phyloP scores from a whole-genome alignment of 1,284 basidiomycete species.

The Gastroboletus turbinatus region DNA sequence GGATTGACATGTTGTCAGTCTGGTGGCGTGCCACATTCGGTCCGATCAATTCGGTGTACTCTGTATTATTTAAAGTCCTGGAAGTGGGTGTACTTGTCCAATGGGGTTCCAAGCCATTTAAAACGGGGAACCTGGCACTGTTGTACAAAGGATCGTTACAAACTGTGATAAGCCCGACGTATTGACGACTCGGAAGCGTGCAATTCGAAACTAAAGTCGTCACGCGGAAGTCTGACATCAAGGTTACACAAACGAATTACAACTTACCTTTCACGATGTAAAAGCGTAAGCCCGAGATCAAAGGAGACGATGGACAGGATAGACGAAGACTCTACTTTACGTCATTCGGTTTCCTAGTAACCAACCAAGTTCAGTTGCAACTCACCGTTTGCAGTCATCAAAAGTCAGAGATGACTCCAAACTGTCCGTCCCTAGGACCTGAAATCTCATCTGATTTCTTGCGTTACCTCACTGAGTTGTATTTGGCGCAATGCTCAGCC shows the following conservation, averaged over 20 bases:
- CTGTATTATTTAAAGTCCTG: too few species aligned
- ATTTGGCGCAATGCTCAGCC: background rate
- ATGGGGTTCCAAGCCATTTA: background rate
- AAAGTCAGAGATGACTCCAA: background rate
- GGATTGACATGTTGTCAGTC: background rate
- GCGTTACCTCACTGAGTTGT: too few species aligned
- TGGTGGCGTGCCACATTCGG: background rate
- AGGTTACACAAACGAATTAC: background rate
- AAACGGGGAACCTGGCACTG: background rate
- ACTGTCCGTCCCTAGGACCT: background rate
- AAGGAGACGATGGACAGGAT: background rate
- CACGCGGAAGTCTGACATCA: background rate
- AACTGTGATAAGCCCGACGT: background rate
- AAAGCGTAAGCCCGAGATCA: background rate
- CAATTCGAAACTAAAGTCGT: background rate
- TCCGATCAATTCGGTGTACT: background rate
- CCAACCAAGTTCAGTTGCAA: background rate
- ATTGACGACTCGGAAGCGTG: background rate
- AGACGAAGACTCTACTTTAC: background rate
- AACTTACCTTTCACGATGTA: background rate
- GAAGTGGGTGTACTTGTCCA: background rate
- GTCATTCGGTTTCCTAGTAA: background rate
- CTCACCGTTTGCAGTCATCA: background rate
- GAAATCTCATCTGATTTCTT: background rate
- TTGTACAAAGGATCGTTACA: background rate